phyloP scores from a whole-genome alignment of 2,329 filamentous ascomycete species.

The Exophiala dermatitidis region DNA sequence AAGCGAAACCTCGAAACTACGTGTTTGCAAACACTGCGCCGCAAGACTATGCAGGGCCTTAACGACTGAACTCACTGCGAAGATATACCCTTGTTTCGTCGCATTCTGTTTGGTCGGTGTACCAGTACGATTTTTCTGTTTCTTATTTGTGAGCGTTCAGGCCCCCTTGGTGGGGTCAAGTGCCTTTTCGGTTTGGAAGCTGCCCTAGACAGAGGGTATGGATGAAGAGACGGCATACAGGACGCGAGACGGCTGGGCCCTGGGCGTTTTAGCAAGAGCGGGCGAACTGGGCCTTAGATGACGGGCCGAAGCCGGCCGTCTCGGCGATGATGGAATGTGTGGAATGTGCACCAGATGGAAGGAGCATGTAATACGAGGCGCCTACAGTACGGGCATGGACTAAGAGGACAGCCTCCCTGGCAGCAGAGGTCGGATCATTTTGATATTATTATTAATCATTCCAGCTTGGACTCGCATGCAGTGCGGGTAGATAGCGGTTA shows the following conservation, averaged over 20 bases:
- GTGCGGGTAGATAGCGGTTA: no score
- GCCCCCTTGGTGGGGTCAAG: neutral
- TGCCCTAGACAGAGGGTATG: neutral
- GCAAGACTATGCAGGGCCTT: constrained; percentile 30
- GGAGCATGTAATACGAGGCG: constrained; percentile 7
- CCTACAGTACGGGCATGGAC: constrained; percentile 6
- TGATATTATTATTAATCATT: neutral
- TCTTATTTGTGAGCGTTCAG: constrained; percentile 17
- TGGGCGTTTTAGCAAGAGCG: neutral
- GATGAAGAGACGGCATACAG: constrained; percentile 7
- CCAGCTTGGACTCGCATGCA: no score
- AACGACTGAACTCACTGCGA: neutral
- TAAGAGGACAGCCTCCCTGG: constrained; percentile 9
- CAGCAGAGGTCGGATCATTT: neutral
- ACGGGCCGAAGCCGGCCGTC: neutral
- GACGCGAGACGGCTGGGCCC: constrained; percentile 1
- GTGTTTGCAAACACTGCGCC: constrained; percentile 40
- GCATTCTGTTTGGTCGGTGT: neutral
- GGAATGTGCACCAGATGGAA: neutral
- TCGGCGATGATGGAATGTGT: neutral
- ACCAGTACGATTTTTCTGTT: constrained; percentile 8
- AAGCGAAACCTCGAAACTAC: constrained; percentile 38
- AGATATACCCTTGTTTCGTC: neutral
- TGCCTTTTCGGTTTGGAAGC: neutral
- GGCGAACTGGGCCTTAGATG: neutral